Evolutionary conservation across 805 yeast species (phyloP), one percentile per base, ranked within the genome.

Genomic region (Metschnikowia cerradonensis): DNA sequence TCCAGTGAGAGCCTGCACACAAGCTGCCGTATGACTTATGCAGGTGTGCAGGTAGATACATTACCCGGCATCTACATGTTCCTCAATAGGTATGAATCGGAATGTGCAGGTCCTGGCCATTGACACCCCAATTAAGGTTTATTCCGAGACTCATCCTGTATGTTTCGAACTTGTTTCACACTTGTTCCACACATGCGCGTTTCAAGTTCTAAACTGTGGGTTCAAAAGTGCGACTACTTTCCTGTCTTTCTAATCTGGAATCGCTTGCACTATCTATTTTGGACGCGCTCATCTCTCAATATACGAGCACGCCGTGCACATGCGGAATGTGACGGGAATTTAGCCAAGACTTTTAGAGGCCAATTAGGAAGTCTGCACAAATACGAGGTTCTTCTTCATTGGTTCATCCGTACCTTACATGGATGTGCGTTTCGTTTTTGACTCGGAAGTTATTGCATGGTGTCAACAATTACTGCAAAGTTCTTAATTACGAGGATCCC

Each of bases 401-500:
- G 30, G 30, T 26, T 26, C 11, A 8, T 8, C 30, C 30, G 30
- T 34, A 34, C 36, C 15, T 35, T 3, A 5, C 15, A 11, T 39
- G 7, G 11, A 46, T 1, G 30, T 20, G 26, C 15, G 26, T 37
- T 37, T 20, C 3, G 7, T 11, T 37, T 37, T 20, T 6, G 7
- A 11, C 22, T 36, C 22, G 13, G 23, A 13, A 8, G 39, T 7
- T 5, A 19, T 36, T 20, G 20, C 14, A 3, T 19, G 19, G 10
- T 36, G 11, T 34, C 36, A 7, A 7, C 43, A 35, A 67, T 67
- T 71, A 71, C 67, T 45, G 60, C 69, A 6, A 51, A 34, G 8
- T 34, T n/a, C 19, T 14, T 8, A 14, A 13, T 15, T 10, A 34
- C 17, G 30, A 26, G 30, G 30, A 8, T 26, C 30, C 30, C 30